Base-by-base conservation (phyloP, 148 eudicot species). In the Dysphania ambrosioides region DNA sequence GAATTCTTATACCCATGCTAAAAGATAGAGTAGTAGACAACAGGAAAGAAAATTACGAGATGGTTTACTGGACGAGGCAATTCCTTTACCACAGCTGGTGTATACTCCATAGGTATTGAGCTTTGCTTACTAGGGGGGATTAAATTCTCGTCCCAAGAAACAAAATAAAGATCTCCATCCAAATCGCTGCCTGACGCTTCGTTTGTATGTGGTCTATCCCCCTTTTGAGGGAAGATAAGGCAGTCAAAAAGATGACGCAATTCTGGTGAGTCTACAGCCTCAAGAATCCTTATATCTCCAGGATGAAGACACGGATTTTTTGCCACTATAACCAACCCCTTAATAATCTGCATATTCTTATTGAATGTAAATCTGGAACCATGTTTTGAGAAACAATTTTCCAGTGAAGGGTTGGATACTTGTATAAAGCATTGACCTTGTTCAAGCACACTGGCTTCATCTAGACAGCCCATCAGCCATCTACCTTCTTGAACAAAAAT, bases 241-340 rank as follows among this genome's bases (percentile, higher is more conserved):
- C 98, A 94, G 60, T 94, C 98, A 70, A 70, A 82, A 27, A 94
- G 89, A 84, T 94, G 96, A 60, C 78, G 82, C 81, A 94, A 77
- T 13, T 66, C 85, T 1, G 97, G 96, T 26, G 73, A 83, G 73
- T 91, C 89, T 13, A 94, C 93, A 7, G 98, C 98, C 76, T 91
- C 89, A 66, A 94, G 66, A 59, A 94, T 79, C 71, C 98, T 78
- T 65, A 94, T 66, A 80, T 94, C 98, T 57, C 98, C 98, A 0
- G 98, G 98, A 77, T 94, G 98, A 73, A 94, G 96, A 78, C 98
- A 94, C 0, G 98, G 98, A 70, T 91, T 94, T 80, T 94, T 90
- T 11, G 93, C 90, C 0, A 94, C 80, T 51, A 85, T 90, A 51
- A 91, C 97, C 38, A 78, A 66, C 5, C 97, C 98, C 77, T 82